Conservation (phyloP, 2,329 filamentous ascomycete genomes). For the Huntiella bhutanensis region DNA sequence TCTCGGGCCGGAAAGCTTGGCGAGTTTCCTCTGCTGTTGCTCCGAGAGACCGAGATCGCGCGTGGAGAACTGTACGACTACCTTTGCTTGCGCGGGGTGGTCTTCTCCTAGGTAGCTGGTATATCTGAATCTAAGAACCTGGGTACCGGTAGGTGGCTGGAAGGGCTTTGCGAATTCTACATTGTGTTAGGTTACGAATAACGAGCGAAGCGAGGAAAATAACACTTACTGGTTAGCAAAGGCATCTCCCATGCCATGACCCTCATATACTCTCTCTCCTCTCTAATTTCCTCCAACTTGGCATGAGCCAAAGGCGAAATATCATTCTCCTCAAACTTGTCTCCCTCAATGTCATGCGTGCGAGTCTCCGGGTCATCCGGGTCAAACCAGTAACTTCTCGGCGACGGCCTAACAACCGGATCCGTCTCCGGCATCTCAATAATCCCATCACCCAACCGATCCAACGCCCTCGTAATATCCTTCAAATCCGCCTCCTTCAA, state of each 20-base stretch:
- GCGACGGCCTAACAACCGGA: slow-evolving; percentile 17
- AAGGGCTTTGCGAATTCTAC: slow-evolving; percentile 72
- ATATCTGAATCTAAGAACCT: slow-evolving; percentile 83
- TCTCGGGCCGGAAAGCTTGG: slow-evolving; percentile 67
- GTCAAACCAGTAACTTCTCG: slow-evolving; percentile 29
- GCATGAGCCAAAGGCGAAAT: slow-evolving; percentile 67
- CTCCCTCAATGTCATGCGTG: slow-evolving; percentile 33
- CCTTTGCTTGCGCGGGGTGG: slow-evolving; percentile 82
- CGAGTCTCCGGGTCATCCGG: slow-evolving; percentile 29
- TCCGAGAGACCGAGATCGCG: slow-evolving; percentile 51
- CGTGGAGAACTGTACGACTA: slow-evolving; percentile 76
- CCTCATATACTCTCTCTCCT: slow-evolving; percentile 73
- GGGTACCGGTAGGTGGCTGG: slow-evolving; percentile 42
- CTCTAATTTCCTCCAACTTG: slow-evolving; percentile 73
- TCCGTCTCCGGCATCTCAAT: slow-evolving; percentile 7
- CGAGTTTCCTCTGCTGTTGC: slow-evolving; percentile 57
- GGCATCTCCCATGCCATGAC: slow-evolving; percentile 94
- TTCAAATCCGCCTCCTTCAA: slow-evolving; percentile 9
- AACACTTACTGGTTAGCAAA: slow-evolving; percentile 56
- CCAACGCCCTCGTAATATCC: slow-evolving; percentile 8
- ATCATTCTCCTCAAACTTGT: slow-evolving; percentile 61
- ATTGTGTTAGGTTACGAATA: neutral
- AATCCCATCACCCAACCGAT: slow-evolving; percentile 13
- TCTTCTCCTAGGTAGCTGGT: slow-evolving; percentile 89
- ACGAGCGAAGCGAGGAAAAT: neutral